phyloP scores from a whole-genome alignment of 2,329 filamentous ascomycete species.

The Ascochyta rabiei region DNA sequence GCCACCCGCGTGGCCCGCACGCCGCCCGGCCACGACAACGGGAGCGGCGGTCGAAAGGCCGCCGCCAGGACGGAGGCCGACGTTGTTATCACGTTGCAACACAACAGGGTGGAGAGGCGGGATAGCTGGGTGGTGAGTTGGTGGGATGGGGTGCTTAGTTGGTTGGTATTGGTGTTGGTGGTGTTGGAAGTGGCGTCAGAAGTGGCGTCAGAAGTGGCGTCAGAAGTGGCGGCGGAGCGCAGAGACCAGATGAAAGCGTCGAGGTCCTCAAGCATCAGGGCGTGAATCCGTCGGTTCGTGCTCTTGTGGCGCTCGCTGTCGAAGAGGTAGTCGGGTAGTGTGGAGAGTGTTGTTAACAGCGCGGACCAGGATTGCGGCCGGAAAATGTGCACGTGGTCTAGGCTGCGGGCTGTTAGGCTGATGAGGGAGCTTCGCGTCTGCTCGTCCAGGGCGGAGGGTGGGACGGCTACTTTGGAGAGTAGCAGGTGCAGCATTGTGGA shows the following conservation, averaged over 20 bases:
- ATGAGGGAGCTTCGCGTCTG: background rate
- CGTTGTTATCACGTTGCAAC: conserved; percentile 21
- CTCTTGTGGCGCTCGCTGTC: conserved; percentile 56
- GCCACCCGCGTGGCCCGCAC: conserved; percentile 41
- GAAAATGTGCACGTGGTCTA: conserved; percentile 66
- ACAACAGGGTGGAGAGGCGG: conserved; percentile 16
- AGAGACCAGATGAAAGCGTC: conserved; percentile 53
- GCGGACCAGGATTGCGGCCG: conserved; percentile 58
- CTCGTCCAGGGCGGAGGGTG: background rate
- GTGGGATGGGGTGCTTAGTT: conserved; percentile 21
- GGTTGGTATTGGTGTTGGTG: conserved; percentile 1
- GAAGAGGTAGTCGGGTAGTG: conserved; percentile 59
- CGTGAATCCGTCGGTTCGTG: conserved; percentile 52
- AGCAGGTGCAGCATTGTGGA: conserved; percentile 40
- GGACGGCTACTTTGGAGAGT: background rate
- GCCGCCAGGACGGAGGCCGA: conserved; percentile 17
- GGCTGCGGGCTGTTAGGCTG: conserved; percentile 44
- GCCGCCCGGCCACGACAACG: conserved; percentile 37
- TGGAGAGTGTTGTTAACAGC: conserved; percentile 56
- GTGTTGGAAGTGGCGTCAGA: too few relatives aligned
- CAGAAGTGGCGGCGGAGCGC: background rate
- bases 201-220: too few relatives aligned
- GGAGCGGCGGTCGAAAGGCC: conserved; percentile 26
- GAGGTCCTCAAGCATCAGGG: conserved; percentile 61
- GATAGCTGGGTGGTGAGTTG: conserved; percentile 21